Conservation (phyloP, 2,329 filamentous ascomycete genomes). For the Ceratocystis alfenasii region DNA sequence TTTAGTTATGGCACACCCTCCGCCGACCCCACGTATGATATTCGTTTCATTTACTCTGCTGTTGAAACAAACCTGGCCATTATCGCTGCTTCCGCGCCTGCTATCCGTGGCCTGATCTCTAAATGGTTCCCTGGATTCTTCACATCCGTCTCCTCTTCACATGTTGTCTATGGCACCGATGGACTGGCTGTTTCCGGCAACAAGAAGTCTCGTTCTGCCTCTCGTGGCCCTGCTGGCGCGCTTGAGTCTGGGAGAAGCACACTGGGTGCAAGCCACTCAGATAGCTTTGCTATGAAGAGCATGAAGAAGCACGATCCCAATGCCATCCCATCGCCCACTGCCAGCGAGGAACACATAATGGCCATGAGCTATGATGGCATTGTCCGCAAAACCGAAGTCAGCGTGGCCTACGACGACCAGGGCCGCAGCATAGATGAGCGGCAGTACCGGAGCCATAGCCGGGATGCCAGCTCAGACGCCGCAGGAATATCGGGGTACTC, state of each 20-base stretch:
- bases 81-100: slow-evolving; percentile 30
- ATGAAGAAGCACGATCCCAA: slow-evolving; percentile 29
- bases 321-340: slow-evolving; percentile 28
- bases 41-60: slow-evolving; percentile 29
- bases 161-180: slow-evolving; percentile 12
- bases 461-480: not conserved
- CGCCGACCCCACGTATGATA: slow-evolving; percentile 26
- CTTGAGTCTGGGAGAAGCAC: not conserved
- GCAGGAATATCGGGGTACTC: slow-evolving; percentile 5
- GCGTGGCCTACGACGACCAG: slow-evolving; percentile 25
- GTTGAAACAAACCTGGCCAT: slow-evolving; percentile 32
- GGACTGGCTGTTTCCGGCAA: slow-evolving; percentile 21
- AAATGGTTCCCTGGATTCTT: slow-evolving; percentile 30
- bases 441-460: not conserved
- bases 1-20: slow-evolving; percentile 17
- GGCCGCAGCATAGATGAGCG: not conserved
- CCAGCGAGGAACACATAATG: slow-evolving; percentile 33
- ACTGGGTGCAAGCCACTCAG: slow-evolving; percentile 18
- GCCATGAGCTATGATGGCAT: slow-evolving; percentile 30
- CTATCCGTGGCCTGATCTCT: slow-evolving; percentile 30
- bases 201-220: slow-evolving; percentile 22
- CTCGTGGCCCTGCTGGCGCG: not conserved
- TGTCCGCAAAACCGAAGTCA: slow-evolving; percentile 30
- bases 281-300: slow-evolving; percentile 25
- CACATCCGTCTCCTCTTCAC: not conserved